phyloP scores from a whole-genome alignment of 345 rosid genomes.

The Schrenkiella parvula region DNA sequence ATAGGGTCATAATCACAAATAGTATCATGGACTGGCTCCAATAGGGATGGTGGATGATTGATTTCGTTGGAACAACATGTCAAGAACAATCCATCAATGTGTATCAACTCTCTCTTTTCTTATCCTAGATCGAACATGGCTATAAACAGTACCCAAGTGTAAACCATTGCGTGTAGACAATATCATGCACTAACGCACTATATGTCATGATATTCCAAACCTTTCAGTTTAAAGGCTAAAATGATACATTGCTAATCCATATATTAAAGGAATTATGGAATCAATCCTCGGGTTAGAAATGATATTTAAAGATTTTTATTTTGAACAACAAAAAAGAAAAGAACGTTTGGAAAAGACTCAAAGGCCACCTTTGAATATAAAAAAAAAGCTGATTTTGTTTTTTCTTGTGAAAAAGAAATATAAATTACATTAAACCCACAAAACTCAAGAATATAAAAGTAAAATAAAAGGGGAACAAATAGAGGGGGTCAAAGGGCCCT shows the following conservation, averaged over 20 bases:
- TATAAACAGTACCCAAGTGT: neutral
- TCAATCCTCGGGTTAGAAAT: neutral
- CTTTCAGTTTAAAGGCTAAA: neutral
- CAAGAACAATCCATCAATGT: constrained; percentile 17
- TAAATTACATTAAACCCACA: constrained; percentile 8
- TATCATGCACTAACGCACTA: neutral
- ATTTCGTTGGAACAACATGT: constrained; percentile 14
- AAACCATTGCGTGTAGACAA: neutral
- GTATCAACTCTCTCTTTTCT: constrained; percentile 12
- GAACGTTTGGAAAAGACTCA: constrained; percentile 1
- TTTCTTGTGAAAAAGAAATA: neutral
- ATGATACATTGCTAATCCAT: neutral
- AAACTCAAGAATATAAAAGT: constrained; percentile 8
- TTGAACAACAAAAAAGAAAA: neutral
- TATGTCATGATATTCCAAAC: neutral
- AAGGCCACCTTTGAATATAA: neutral
- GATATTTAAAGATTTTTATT: neutral
- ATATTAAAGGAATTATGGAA: neutral
- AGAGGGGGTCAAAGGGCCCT: constrained; percentile 33
- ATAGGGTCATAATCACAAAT: constrained; percentile 21
- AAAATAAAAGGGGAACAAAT: neutral
- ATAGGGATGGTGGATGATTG: constrained; percentile 13
- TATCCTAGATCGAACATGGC: neutral
- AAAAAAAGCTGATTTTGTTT: neutral
- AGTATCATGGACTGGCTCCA: constrained; percentile 13